These are phyloP conservation scores for Spizellomyces sp. DNA, from an alignment of 192 early-diverging fungal genomes.

Conservation along the genomic window DNA sequence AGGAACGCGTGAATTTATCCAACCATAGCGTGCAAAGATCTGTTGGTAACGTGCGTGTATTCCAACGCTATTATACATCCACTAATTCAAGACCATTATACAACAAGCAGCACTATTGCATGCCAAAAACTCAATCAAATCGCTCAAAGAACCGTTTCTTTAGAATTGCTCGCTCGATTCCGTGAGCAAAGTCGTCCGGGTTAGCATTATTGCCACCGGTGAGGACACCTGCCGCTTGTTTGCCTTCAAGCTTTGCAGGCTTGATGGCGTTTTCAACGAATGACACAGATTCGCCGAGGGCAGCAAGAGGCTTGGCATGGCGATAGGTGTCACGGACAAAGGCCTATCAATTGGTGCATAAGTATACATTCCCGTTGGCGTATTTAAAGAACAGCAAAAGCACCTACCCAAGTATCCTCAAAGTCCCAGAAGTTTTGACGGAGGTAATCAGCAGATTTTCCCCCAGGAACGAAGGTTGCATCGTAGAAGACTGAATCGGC, in stretches of 20 bases:
- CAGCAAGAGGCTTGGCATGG: conserved; percentile 27
- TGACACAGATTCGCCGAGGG: conserved; percentile 16
- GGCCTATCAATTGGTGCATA: not conserved
- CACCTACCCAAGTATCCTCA: conserved; percentile 11
- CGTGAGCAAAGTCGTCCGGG: not conserved
- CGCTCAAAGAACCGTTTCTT: conserved; percentile 9
- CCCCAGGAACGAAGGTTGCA: conserved; percentile 5
- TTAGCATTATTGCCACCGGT: not conserved
- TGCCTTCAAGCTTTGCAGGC: not conserved
- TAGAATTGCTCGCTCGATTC: not conserved
- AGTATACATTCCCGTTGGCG: no score
- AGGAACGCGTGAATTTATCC: no score
- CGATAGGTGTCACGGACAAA: conserved; percentile 29
- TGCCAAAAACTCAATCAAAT: not conserved
- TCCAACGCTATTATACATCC: no score
- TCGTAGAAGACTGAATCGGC: conserved; percentile 11
- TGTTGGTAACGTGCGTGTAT: no score
- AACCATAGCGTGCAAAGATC: no score
- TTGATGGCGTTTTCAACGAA: conserved; percentile 12
- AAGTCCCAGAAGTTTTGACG: conserved; percentile 1
- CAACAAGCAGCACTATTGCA: no score
- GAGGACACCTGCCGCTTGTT: conserved; percentile 2
- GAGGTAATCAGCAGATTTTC: not conserved
- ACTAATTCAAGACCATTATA: no score
- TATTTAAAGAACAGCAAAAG: no score